Evolutionary conservation across 768 basidiomycete genomes (phyloP), one percentile per base, ranked within the genome.

Genomic region (Mycena rosella): DNA sequence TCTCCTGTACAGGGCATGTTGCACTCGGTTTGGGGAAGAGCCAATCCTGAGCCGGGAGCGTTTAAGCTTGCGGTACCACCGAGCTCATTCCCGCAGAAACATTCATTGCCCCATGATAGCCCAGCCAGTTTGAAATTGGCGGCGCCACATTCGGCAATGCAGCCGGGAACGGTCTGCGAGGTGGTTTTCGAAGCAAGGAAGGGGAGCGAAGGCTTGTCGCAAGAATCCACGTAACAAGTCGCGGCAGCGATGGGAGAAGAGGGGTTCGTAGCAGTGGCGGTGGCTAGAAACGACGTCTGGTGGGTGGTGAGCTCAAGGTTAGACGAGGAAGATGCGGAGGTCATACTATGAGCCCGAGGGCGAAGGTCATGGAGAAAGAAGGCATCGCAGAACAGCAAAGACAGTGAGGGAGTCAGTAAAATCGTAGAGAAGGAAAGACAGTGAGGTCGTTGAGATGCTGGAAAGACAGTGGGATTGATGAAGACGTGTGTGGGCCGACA

Each of bases 381-480:
- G 38, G 60, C 60, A 61, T 61, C 26, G 27, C 60, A 61, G 34
- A 61, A 42, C 36, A 61, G 60, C 60, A 61, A 61, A 61, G 38
- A 61, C 60, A 61, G 40, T 61, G 60, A 61, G n/a, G 38, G 36
- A 61, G 52, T 60, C 45, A 60, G 49, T 61, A 42, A 61, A 61
- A 52, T 61, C 38, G 48, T 61, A 51, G 60, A 40, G 38, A 42
- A 52, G 38, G 36, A 61, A 61, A 48, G 58, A 60, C 45, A 60
- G 47, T 60, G 27, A 60, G 58, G 58, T 36, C 45, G 45, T 34
- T 36, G 47, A 60, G 47, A 60, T n/a, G 56, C 56, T 42, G 58
- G 58, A 60, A 60, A 60, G 58, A 60, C 36, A 61, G 60, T 61
- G 60, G 60, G 60, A 30, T 61, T 61, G 49, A 61, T 61, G 60